These are phyloP conservation scores for Sutorius australiensis DNA, from an alignment of 768 basidiomycete species.

Conservation along the genomic window DNA sequence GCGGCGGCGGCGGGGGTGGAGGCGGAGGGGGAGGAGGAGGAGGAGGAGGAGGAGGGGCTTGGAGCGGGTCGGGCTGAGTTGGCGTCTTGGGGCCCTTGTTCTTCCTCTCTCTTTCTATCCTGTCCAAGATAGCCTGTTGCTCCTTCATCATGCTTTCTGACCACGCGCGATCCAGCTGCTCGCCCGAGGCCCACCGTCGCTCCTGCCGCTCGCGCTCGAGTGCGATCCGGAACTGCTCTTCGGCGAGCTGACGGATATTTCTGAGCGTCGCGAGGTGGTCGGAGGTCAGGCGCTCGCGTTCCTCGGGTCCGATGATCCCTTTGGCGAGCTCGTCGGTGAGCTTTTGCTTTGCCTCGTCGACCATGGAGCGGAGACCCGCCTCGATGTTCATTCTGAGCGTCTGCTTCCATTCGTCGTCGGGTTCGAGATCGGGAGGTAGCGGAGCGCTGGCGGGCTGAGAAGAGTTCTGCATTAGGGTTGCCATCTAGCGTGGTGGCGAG, in stretches of 20 bases:
- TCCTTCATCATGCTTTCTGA: slow-evolving; percentile 33
- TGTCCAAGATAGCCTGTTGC: slow-evolving; percentile 46
- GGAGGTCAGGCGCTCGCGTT: slow-evolving; percentile 35
- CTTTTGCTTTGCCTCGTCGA: slow-evolving; percentile 63
- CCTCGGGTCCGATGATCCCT: slow-evolving; percentile 30
- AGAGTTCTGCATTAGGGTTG: slow-evolving; percentile 20
- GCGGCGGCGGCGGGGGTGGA: neutral
- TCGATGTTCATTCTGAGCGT: slow-evolving; percentile 50
- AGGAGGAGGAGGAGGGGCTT: neutral
- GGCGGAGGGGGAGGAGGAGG: neutral
- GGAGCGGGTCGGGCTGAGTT: slow-evolving; percentile 6
- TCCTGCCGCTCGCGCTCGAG: slow-evolving; percentile 49
- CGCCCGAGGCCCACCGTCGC: slow-evolving; percentile 45
- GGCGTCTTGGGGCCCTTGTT: slow-evolving; percentile 13
- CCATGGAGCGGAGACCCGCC: slow-evolving; percentile 35
- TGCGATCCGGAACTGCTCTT: slow-evolving; percentile 42
- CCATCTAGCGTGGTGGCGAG: slow-evolving; percentile 17
- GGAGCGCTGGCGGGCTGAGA: slow-evolving; percentile 9
- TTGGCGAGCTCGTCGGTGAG: slow-evolving; percentile 49
- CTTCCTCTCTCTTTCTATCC: slow-evolving; percentile 40
- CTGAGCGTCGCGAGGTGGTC: slow-evolving; percentile 43
- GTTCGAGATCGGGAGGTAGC: slow-evolving; percentile 37
- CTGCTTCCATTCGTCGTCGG: slow-evolving; percentile 54
- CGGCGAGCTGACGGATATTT: slow-evolving; percentile 42
- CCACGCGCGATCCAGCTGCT: slow-evolving; percentile 32